These are phyloP conservation scores for Cercospora zeina DNA, from an alignment of 2,329 filamentous ascomycete genomes.

Conservation along the genomic window DNA sequence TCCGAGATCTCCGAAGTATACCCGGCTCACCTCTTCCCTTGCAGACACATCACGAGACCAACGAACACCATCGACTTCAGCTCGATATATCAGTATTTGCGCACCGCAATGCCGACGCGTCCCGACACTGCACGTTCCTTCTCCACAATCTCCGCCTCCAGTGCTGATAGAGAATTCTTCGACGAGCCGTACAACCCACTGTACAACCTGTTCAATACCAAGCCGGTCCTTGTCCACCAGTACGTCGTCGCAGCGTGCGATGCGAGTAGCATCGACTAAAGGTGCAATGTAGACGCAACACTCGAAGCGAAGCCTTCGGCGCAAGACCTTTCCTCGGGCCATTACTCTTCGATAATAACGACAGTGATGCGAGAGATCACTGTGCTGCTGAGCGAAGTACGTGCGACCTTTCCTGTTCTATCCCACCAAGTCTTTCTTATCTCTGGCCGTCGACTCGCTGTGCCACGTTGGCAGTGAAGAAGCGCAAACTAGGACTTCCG, in stretches of 20 bases:
- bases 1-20: slow-evolving; percentile 7
- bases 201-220: slow-evolving; percentile 52
- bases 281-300: slow-evolving; percentile 42
- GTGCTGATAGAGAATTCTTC: slow-evolving; percentile 35
- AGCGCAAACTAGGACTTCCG: background rate
- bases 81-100: background rate
- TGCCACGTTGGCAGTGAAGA: background rate
- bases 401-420: slow-evolving; percentile 32
- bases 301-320: slow-evolving; percentile 54
- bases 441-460: too few relatives aligned
- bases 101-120: background rate
- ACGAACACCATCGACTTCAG: background rate
- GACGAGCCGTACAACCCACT: slow-evolving; percentile 52
- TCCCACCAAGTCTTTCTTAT: background rate
- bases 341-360: slow-evolving; percentile 71
- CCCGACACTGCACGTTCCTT: slow-evolving; percentile 1
- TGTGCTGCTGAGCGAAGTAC: slow-evolving; percentile 71
- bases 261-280: background rate
- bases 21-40: background rate
- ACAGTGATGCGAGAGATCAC: slow-evolving; percentile 73
- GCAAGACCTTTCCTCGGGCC: slow-evolving; percentile 65
- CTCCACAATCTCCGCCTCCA: slow-evolving; percentile 22
- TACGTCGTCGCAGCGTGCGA: slow-evolving; percentile 31
- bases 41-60: slow-evolving; percentile 2
- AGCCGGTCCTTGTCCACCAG: slow-evolving; percentile 54